Evolutionary conservation across 2,329 filamentous ascomycete genomes (phyloP).

Genomic region (Colletotrichum sublineola): DNA sequence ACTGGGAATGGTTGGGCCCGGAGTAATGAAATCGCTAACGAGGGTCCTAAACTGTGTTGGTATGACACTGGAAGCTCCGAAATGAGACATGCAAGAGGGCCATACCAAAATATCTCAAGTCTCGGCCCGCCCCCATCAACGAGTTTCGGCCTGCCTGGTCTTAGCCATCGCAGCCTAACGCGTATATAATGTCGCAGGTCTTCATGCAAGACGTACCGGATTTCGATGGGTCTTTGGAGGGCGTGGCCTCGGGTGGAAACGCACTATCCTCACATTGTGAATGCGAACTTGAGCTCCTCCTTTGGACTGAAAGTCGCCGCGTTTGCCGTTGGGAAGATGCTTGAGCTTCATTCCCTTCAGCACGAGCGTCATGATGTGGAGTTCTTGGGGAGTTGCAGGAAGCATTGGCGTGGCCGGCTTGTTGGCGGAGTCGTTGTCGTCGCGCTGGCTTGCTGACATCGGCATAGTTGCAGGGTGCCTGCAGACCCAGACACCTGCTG

Average conservation of each 20-base stretch:
- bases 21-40: background rate
- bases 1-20: background rate
- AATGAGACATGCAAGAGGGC: background rate
- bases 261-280: too few species aligned
- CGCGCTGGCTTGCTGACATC: background rate
- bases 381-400: background rate
- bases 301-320: too few species aligned
- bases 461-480: background rate
- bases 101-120: background rate
- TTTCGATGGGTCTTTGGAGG: too few species aligned
- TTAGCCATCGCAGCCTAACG: too few species aligned
- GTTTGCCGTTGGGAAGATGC: too few species aligned
- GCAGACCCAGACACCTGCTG: background rate
- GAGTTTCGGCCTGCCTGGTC: background rate
- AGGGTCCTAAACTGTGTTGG: background rate
- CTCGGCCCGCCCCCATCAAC: background rate
- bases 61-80: background rate
- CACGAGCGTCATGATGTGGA: background rate
- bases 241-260: too few species aligned
- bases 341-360: too few species aligned
- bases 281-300: too few species aligned
- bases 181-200: background rate
- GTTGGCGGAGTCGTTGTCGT: background rate
- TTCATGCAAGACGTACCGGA: background rate
- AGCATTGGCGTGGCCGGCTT: background rate